A percentile compares a stretch with the other conserved stretches of the same genome.
phyloP scores from a whole-genome alignment of 1,284 basidiomycete genomes.

The Schizophyllum amplum region DNA sequence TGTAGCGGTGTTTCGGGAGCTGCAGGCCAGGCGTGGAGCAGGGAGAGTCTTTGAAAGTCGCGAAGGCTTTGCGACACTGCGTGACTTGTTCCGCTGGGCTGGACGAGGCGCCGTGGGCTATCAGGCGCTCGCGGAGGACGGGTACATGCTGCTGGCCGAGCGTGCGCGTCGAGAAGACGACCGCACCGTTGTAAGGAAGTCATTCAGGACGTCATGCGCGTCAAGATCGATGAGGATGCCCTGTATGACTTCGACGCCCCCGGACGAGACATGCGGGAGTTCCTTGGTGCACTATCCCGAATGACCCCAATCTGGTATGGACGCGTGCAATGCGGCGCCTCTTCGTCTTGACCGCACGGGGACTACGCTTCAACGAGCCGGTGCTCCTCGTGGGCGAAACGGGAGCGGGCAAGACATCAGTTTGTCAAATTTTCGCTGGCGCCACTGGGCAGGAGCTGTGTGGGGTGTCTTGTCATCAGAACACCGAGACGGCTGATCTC shows the following conservation, averaged over 20 bases:
- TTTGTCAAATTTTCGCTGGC: conserved; percentile 82
- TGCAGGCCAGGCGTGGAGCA: conserved; percentile 88
- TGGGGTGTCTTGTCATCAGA: conserved; percentile 94
- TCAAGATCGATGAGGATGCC: conserved; percentile 65
- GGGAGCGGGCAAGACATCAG: conserved; percentile 95
- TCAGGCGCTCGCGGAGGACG: conserved; percentile 91
- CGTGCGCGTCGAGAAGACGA: conserved; percentile 83
- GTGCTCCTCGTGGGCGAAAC: conserved; percentile 98
- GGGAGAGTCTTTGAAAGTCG: conserved; percentile 96
- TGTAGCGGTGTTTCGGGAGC: conserved; percentile 87
- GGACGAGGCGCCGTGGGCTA: conserved; percentile 83
- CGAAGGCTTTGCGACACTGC: conserved; percentile 92
- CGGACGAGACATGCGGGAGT: conserved; percentile 31
- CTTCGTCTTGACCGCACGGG: conserved; percentile 78
- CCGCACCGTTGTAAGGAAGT: conserved; percentile 88
- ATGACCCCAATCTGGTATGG: conserved; percentile 58
- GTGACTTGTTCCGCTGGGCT: conserved; percentile 98
- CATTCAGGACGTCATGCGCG: conserved; percentile 87
- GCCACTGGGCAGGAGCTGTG: conserved; percentile 33
- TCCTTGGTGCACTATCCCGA: conserved; percentile 53
- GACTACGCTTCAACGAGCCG: conserved; percentile 87
- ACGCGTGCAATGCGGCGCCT: conserved; percentile 90
- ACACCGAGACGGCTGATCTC: conserved; percentile 98
- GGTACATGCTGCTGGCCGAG: conserved; percentile 97
- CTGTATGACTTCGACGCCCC: conserved; percentile 59